Base-by-base conservation (phyloP, 2,329 filamentous ascomycete species). In the Arthroderma sp. region DNA sequence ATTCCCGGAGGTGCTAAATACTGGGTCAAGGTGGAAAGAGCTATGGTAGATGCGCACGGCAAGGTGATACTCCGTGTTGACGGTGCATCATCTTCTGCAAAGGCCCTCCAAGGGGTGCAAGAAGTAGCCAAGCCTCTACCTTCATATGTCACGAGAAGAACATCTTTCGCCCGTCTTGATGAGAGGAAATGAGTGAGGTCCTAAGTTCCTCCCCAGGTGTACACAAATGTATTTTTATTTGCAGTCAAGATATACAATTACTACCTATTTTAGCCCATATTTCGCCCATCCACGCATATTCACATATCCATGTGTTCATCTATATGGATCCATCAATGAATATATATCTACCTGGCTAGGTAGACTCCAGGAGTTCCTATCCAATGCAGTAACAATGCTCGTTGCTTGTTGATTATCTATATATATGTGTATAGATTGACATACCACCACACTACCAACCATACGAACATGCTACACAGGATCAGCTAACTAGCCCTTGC, bases 1-100 rank as follows among this genome's bases (percentile, higher is more conserved):
- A 66, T 73, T 4, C 66, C 68, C 1, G 79, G 79, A 49, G 80
- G 80, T 56, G 74, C 73, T 57, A 82, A 81, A 63, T 68, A 80
- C 57, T 76, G 73, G 70, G 76, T 79, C 23, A 71, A 74, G 17
- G 76, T 79, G 1, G 66, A 70, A 44, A 73, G 71, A 41, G 79
- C 77, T 21, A 67, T 64, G 47, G 67, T 79, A 35, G 70, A 76
- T 59, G 70, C 75, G 19, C 65, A 71, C 9, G 76, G 76, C 37
- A 70, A 69, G 38, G 72, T 79, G 58, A 63, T 64, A 3, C 67
- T 79, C n/a, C 21, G 44, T 6, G 58, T 61, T 38, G 56, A 54
- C 19, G 51, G 58, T n/a, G 54, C 62, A 2, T 39, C 55, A 2
- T 58, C 59, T n/a, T 39, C 54, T 8, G 25, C 58, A 15, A 61